A percentile compares a stretch with the other conserved stretches of the same genome.
phyloP scores from a whole-genome alignment of 208 protist species.

The Trypanosoma vivax region DNA sequence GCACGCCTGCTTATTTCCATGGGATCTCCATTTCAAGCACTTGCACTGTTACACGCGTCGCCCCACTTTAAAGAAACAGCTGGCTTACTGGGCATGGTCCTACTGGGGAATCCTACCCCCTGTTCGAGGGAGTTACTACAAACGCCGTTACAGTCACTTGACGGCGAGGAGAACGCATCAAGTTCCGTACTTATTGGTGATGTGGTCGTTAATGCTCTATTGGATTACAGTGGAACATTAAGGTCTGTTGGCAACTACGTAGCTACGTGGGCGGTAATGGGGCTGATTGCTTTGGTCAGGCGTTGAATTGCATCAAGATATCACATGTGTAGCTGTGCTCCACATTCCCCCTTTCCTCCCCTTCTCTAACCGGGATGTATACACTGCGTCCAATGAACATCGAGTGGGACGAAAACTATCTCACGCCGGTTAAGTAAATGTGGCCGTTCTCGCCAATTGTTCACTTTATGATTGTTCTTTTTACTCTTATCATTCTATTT shows the following conservation, averaged over 20 bases:
- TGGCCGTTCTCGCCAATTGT: too few species aligned
- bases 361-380: too few species aligned
- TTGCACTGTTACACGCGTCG: slow-evolving; percentile 43
- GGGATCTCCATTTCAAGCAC: slow-evolving; percentile 18
- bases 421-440: too few species aligned
- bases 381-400: too few species aligned
- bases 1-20: slow-evolving; percentile 39
- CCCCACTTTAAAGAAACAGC: slow-evolving; percentile 56
- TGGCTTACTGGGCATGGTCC: slow-evolving; percentile 48
- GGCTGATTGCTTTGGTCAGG: slow-evolving; percentile 39
- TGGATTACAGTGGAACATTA: slow-evolving; percentile 54
- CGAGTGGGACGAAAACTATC: too few species aligned
- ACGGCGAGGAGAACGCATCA: slow-evolving; percentile 12
- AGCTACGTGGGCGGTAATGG: slow-evolving; percentile 32
- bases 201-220: slow-evolving; percentile 36
- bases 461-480: too few species aligned
- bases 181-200: slow-evolving; percentile 13
- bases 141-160: slow-evolving; percentile 6
- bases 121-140: slow-evolving; percentile 4
- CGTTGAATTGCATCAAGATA: slow-evolving; percentile 7
- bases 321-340: too few species aligned
- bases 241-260: slow-evolving; percentile 45
- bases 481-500: too few species aligned
- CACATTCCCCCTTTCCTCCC: too few species aligned
- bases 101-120: slow-evolving; percentile 29